Evolutionary conservation across 2,329 filamentous ascomycete species (phyloP).

Genomic region (Cytospora leucostoma): DNA sequence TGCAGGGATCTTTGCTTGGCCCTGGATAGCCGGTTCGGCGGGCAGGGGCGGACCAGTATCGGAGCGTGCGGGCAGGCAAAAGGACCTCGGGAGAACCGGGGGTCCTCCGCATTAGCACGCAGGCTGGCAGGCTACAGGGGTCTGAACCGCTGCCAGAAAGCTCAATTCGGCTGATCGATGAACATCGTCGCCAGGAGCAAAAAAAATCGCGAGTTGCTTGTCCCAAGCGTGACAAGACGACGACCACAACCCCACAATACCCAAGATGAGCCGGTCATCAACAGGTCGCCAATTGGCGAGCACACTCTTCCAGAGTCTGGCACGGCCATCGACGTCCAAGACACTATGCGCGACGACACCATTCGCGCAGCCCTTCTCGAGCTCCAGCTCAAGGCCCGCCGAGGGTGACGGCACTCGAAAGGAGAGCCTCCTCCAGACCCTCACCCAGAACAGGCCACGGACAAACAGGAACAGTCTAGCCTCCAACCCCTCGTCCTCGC

Average conservation of each 20-base stretch:
- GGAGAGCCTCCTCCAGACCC: slow-evolving; percentile 13
- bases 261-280: slow-evolving; percentile 47
- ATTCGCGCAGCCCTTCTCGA: slow-evolving; percentile 24
- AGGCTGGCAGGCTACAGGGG: slow-evolving; percentile 11
- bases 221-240: slow-evolving; percentile 24
- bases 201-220: slow-evolving; percentile 27
- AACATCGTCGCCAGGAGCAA: slow-evolving; percentile 1
- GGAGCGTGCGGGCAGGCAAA: slow-evolving; percentile 25
- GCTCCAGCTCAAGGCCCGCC: slow-evolving; percentile 19
- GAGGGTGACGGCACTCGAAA: slow-evolving; percentile 9
- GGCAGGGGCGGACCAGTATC: slow-evolving; percentile 18
- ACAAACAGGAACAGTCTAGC: background rate
- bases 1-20: slow-evolving; percentile 17
- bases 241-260: slow-evolving; percentile 32
- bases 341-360: slow-evolving; percentile 22
- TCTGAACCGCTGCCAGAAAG: slow-evolving; percentile 5
- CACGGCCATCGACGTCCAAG: slow-evolving; percentile 11
- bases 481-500: slow-evolving; percentile 15
- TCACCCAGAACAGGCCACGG: slow-evolving; percentile 7
- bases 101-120: slow-evolving; percentile 17
- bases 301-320: slow-evolving; percentile 40
- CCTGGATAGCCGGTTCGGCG: slow-evolving; percentile 3
- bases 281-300: slow-evolving; percentile 47
- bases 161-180: slow-evolving; percentile 1
- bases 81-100: background rate